phyloP scores from a whole-genome alignment of 176 grass and related monocot species.

The Lolium rigidum region DNA sequence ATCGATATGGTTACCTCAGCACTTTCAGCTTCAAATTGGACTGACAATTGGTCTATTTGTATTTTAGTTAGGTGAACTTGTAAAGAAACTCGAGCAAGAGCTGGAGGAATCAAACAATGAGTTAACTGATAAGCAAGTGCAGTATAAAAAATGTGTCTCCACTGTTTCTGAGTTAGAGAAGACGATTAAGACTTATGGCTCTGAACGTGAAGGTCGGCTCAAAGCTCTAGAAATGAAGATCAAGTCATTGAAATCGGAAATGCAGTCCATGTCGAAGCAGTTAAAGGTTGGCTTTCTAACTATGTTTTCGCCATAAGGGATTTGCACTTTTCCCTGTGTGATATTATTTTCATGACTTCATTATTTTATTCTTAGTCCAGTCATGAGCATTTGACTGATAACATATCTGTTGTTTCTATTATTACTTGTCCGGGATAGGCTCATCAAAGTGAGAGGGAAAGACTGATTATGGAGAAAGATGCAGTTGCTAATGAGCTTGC shows the following conservation, averaged over 20 bases:
- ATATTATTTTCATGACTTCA: constrained; percentile 3
- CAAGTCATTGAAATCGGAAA: constrained; percentile 84
- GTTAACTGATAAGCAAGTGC: constrained; percentile 65
- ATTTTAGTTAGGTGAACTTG: constrained; percentile 78
- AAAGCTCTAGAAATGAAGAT: constrained; percentile 85
- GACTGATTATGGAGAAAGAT: constrained; percentile 97
- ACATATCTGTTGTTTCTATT: constrained; percentile 8
- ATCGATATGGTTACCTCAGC: constrained; percentile 26
- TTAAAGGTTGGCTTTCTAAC: constrained; percentile 71
- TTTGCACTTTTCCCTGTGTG: constrained; percentile 10
- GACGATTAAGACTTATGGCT: constrained; percentile 81
- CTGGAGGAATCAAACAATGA: constrained; percentile 72
- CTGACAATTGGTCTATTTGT: constrained; percentile 40
- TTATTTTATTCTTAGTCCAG: constrained; percentile 1
- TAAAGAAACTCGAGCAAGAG: constrained; percentile 86
- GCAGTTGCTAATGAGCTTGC: constrained; percentile 81
- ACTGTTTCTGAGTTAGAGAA: constrained; percentile 77
- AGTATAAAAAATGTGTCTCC: constrained; percentile 63
- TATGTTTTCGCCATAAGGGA: constrained; percentile 4
- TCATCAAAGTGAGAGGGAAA: constrained; percentile 87
- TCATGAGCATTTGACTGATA: constrained; percentile 17
- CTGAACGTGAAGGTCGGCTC: constrained; percentile 82
- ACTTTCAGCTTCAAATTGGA: constrained; percentile 26
- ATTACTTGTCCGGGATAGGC: constrained; percentile 49
- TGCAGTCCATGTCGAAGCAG: constrained; percentile 85